Evolutionary conservation across 1,284 basidiomycete genomes (phyloP), one percentile per base, ranked within the genome.

Genomic region (Tremellales sp.): DNA sequence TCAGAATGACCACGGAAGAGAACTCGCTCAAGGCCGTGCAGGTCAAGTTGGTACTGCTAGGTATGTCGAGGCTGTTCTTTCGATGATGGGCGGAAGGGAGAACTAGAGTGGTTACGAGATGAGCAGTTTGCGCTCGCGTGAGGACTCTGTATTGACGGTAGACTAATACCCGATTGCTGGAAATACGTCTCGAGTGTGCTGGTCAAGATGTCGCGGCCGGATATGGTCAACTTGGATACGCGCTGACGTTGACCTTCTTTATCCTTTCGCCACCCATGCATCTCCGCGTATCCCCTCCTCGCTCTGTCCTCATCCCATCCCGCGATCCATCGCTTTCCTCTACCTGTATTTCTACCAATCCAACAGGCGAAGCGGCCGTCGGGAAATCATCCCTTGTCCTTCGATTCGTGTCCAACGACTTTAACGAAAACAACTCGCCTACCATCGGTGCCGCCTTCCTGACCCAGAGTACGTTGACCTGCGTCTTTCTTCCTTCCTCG

Each of bases 361-460:
- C 32, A 33, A 33, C 66, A 94, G 90, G 94, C 61, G 95, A 98
- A 78, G 92, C 94, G 52, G 94, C 95, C 48, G 95, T 99, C 46
- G 95, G 95, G 56, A 99, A 99, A 78, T 97, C 93, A n/a, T 97
- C 93, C 22, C 85, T 99, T 49, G 95, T 98, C 32, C 82, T 98
- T 53, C 86, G 95, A 72, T 99, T 99, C 70, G 93, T 97, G 71
- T 54, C 49, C 9, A 68, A 61, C 48, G 56, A 71, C 50, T 72
- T 72, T 47, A 70, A 69, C 57, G 71, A 70, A 54, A 71, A 73
- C 59, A 74, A 71, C 31, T 65, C 60, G 68, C 95, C 95, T 12
- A 99, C 95, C 18, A 99, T 98, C 66, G 95, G 94, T 42, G 89
- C 91, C 41, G 92, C 92, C 4, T 95, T 95, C 65, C 49, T 71